A percentile compares a stretch with the other conserved stretches of the same genome.
Evolutionary conservation across 495 filamentous ascomycete genomes (phyloP).

Genomic region (Bathelium albidoporum): DNA sequence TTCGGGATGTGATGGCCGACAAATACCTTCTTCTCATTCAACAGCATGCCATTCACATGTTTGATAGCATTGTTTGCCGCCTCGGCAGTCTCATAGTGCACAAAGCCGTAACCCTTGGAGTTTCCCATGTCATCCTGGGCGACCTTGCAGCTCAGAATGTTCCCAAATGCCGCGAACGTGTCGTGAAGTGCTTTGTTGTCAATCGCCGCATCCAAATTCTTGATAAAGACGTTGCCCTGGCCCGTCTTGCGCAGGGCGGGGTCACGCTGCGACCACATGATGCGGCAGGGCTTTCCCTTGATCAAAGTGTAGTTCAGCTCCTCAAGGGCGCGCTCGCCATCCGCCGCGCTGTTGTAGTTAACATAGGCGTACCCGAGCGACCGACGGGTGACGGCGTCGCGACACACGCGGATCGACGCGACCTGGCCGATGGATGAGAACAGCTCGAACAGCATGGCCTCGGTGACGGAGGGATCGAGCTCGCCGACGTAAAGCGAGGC

Average conservation of each 20-base stretch:
- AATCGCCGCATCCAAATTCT: conserved; percentile 96
- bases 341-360: conserved; percentile 96
- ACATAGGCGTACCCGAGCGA: conserved; percentile 99
- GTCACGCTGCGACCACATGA: conserved; percentile 99
- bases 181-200: conserved; percentile 99
- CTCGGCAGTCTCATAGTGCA: conserved; percentile 99
- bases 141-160: conserved; percentile 99
- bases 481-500: conserved; percentile 98
- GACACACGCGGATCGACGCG: conserved; percentile 98
- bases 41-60: conserved; percentile 98
- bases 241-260: conserved; percentile 98
- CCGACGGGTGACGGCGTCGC: conserved; percentile 95
- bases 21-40: conserved; percentile 99
- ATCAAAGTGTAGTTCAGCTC: conserved; percentile 99
- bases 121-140: conserved; percentile 91
- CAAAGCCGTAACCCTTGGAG: conserved; percentile 98
- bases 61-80: conserved; percentile 95
- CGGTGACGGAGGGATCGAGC: conserved; percentile 92
- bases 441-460: conserved; percentile 99
- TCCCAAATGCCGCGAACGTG: conserved; percentile 97
- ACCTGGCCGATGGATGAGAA: conserved; percentile 99
- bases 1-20: conserved; percentile 99
- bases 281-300: conserved; percentile 97
- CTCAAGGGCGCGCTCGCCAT: conserved; percentile 96
- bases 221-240: conserved; percentile 99